Evolutionary conservation across 305 asterid genomes (phyloP).

Genomic region (Lippia alba): DNA sequence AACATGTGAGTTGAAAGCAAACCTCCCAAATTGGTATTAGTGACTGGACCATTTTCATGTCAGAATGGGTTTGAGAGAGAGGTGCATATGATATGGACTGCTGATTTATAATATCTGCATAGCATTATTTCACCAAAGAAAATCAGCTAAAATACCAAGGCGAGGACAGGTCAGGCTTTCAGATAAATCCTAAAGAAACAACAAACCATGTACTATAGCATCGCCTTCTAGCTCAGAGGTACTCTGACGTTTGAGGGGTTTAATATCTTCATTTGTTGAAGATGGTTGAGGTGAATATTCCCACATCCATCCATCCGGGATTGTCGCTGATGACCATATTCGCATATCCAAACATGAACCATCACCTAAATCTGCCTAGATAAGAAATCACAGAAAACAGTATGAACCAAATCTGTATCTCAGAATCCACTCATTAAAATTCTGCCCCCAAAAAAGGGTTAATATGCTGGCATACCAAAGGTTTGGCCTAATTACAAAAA

Average conservation of each 20-base stretch:
- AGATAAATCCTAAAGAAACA: slow-evolving; percentile 32
- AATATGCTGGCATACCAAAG: too few relatives aligned
- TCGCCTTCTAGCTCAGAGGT: slow-evolving; percentile 93
- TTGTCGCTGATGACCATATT: slow-evolving; percentile 80
- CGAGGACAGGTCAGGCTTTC: slow-evolving; percentile 29
- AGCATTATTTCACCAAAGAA: slow-evolving; percentile 18
- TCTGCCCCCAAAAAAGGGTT: slow-evolving; percentile 35
- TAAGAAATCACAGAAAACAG: slow-evolving; percentile 36
- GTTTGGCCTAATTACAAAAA: too few relatives aligned
- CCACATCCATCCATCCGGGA: slow-evolving; percentile 94
- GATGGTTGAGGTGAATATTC: slow-evolving; percentile 51
- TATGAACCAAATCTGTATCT: slow-evolving; percentile 29
- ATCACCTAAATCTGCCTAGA: slow-evolving; percentile 68
- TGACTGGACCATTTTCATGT: slow-evolving; percentile 91
- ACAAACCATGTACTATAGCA: slow-evolving; percentile 82
- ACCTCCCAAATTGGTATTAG: slow-evolving; percentile 99
- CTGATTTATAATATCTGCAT: slow-evolving; percentile 86
- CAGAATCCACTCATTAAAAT: slow-evolving; percentile 27
- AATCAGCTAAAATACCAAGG: slow-evolving; percentile 29
- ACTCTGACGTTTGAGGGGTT: slow-evolving; percentile 71
- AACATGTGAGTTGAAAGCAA: slow-evolving; percentile 40
- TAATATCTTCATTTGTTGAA: slow-evolving; percentile 49
- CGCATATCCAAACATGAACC: slow-evolving; percentile 46
- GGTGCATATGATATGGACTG: slow-evolving; percentile 59
- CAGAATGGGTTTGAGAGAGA: slow-evolving; percentile 77